Conservation (phyloP, 441 rosid genomes). For the Melastoma candidum region DNA sequence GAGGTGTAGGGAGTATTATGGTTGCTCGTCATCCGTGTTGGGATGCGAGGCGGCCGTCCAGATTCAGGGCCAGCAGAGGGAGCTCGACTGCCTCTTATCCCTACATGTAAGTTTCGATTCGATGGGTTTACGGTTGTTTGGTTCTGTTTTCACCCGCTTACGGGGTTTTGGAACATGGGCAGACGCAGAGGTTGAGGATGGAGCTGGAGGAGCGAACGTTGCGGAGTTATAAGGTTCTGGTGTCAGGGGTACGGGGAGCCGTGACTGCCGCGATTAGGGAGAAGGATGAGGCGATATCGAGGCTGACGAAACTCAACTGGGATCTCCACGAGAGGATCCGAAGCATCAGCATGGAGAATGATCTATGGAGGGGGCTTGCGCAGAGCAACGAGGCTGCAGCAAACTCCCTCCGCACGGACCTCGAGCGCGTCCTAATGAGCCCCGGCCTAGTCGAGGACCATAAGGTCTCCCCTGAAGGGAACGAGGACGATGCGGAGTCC, state of each 20-base stretch:
- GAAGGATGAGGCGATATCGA: conserved; percentile 14
- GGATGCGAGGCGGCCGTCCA: conserved; percentile 27
- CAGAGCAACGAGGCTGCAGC: conserved; percentile 17
- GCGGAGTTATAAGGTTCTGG: conserved; percentile 6
- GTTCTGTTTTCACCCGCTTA: too few relatives aligned
- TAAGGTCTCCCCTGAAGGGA: conserved; percentile 1
- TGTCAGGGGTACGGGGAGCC: neutral
- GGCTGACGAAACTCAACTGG: conserved; percentile 9
- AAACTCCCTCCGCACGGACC: conserved; percentile 8
- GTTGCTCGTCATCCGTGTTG: conserved; percentile 17
- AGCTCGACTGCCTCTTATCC: conserved; percentile 27
- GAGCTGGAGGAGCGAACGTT: conserved; percentile 11
- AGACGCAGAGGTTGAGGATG: conserved; percentile 12
- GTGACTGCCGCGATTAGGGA: neutral
- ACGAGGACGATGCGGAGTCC: conserved; percentile 12
- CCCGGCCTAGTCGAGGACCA: conserved; percentile 5
- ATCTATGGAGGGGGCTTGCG: conserved; percentile 13
- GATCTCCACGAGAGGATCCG: conserved; percentile 10
- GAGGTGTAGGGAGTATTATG: conserved; percentile 15
- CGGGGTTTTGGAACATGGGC: neutral
- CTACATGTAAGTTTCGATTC: conserved; percentile 22
- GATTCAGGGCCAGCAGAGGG: conserved; percentile 33
- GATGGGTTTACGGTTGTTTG: too few relatives aligned
- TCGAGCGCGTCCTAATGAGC: conserved; percentile 10
- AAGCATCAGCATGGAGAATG: conserved; percentile 14